Percentiles rank a stretch among this genome's conserved stretches.
These are phyloP conservation scores for Ehretia macrophylla DNA, from an alignment of 257 asterid species.

Conservation along the genomic window DNA sequence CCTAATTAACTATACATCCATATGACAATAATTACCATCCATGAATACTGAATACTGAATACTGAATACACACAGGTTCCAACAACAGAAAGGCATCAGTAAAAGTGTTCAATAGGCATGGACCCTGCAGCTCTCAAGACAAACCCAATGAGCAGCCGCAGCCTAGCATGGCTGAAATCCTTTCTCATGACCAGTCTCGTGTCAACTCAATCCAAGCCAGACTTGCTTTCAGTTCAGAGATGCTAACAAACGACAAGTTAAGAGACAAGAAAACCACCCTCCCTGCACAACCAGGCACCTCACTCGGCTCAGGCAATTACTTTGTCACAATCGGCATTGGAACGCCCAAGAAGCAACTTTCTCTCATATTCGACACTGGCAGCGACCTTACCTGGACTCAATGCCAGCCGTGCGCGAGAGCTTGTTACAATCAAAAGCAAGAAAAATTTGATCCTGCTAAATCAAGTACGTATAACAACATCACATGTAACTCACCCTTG, in stretches of 20 bases:
- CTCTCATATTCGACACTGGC: slow-evolving; percentile 68
- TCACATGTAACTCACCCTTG: slow-evolving; percentile 36
- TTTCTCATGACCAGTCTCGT: slow-evolving; percentile 45
- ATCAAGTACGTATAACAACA: slow-evolving; percentile 48
- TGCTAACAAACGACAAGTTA: background rate
- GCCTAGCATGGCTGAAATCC: slow-evolving; percentile 34
- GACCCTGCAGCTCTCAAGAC: slow-evolving; percentile 42
- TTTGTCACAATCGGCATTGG: slow-evolving; percentile 61
- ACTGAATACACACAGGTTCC: slow-evolving; percentile 48
- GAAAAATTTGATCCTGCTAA: slow-evolving; percentile 49
- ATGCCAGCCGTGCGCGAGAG: slow-evolving; percentile 50
- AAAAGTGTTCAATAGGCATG: slow-evolving; percentile 47
- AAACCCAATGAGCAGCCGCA: slow-evolving; percentile 1
- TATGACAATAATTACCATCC: background rate
- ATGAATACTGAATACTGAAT: too few relatives aligned
- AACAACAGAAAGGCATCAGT: slow-evolving; percentile 36
- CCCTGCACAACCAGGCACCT: slow-evolving; percentile 41
- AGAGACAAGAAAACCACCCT: slow-evolving; percentile 20
- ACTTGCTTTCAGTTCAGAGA: slow-evolving; percentile 1
- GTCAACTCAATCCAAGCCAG: slow-evolving; percentile 50
- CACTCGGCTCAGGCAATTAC: slow-evolving; percentile 60
- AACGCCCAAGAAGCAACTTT: slow-evolving; percentile 36
- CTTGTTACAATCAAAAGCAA: slow-evolving; percentile 55
- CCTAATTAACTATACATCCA: too few relatives aligned
- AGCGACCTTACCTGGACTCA: slow-evolving; percentile 91